Evolutionary conservation across 208 protist species (phyloP), one percentile per base, ranked within the genome.

Genomic region (Vickermania ingenoplastis): DNA sequence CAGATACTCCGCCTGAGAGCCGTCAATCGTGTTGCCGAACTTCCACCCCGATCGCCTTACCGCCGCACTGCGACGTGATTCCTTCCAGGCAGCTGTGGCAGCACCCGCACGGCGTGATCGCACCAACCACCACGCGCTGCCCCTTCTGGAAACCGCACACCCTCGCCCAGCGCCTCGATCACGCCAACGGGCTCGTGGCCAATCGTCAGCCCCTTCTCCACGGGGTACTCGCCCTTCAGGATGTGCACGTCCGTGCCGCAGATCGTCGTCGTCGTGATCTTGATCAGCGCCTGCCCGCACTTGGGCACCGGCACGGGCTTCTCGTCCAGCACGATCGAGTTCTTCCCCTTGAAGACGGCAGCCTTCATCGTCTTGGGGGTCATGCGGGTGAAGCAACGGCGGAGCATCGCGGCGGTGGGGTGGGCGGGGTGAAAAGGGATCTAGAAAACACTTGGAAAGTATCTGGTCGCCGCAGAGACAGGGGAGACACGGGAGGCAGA

Each of bases 231-330:
- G 22, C 68, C 68, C 53, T 67, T 69, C 30, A 61, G 41, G 59
- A 74, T 64, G 53, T 74, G 68, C 24, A 74, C 54, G 22, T 74
- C 68, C 0, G 61, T 74, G 41, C 68, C 68, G 54, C 68, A 74
- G 63, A 74, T 74, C 24, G 68, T 74, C 26, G 68, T 74, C 26
- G 68, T 74, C 31, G 68, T 74, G 52, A 74, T 74, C 41, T 68
- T 56, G 57, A 74, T 74, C 52, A 74, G 63, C 3, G 68, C 68
- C 57, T 74, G 55, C 23, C 57, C 61, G 14, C 14, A n/a, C 49
- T 63, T 57, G 31, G 68, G 68, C n/a, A 48, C 29, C 11, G 68
- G 68, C 17, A 74, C 52, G 11, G 68, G 68, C 57, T 69, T 68
- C 55, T 74, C 62, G 41, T 58, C 63, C 31, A 74, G 50, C 23